A percentile compares a stretch with the other conserved stretches of the same genome.
Conservation (phyloP, 2,329 filamentous ascomycete species). For the Fusarium lyarnte region DNA sequence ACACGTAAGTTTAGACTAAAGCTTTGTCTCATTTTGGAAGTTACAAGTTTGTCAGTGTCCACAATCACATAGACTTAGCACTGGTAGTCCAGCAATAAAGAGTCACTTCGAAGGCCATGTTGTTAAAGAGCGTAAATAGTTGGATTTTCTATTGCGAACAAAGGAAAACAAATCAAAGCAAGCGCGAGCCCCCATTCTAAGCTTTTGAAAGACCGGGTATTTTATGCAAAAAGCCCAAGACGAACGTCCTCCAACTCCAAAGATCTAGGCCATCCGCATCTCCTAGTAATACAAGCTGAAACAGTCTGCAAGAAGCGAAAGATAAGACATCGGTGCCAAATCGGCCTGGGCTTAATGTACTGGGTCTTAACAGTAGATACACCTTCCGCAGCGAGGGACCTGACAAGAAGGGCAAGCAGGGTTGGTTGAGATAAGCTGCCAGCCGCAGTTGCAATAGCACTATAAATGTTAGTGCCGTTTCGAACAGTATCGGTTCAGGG, state of each 20-base stretch:
- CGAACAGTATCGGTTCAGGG: no score
- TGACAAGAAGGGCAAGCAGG: not conserved
- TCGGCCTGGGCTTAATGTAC: accelerated
- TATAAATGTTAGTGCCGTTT: not conserved
- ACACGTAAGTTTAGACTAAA: not conserved
- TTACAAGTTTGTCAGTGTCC: not conserved
- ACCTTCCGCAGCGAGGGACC: conserved; percentile 27
- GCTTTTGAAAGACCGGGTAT: not conserved
- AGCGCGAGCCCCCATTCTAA: conserved; percentile 15
- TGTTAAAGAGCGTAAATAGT: conserved; percentile 11
- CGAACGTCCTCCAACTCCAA: not conserved
- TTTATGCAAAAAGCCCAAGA: not conserved
- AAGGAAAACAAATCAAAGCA: not conserved
- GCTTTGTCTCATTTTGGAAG: not conserved
- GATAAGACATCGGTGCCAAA: not conserved
- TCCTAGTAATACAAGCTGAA: not conserved
- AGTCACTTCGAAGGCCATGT: not conserved
- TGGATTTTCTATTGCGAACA: not conserved
- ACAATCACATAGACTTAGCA: not conserved
- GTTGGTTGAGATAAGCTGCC: no score
- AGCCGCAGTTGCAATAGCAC: conserved; percentile 11
- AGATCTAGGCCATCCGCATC: not conserved
- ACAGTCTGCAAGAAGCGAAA: not conserved
- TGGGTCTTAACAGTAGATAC: conserved; percentile 21
- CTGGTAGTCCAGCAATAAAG: not conserved